A percentile compares a stretch with the other conserved stretches of the same genome.
Conservation (phyloP, 2,329 filamentous ascomycete species). For the Claviceps paspali region DNA sequence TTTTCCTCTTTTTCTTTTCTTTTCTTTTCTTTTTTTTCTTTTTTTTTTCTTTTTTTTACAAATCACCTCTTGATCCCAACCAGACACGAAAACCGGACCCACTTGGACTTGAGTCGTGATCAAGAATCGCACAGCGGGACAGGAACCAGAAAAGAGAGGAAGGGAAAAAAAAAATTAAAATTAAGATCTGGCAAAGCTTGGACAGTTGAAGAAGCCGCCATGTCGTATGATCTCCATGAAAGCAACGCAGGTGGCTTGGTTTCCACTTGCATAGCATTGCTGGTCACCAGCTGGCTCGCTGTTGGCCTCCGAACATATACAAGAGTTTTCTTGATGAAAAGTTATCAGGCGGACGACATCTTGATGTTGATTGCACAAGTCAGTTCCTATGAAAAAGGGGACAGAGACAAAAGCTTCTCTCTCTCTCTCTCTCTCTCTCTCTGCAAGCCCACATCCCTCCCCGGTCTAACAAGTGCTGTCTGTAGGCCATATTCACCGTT, state of each 20-base stretch:
- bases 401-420: neutral
- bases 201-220: no score
- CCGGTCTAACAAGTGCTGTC: neutral
- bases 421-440: neutral
- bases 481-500: constrained; percentile 28
- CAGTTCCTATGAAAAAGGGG: no score
- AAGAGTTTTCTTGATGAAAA: constrained; percentile 25
- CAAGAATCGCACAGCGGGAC: neutral
- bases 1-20: no score
- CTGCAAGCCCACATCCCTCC: no score
- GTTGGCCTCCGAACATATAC: constrained; percentile 29
- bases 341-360: constrained; percentile 37
- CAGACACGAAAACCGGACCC: no score
- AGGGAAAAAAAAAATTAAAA: no score
- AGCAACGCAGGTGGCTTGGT: constrained; percentile 25
- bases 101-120: no score
- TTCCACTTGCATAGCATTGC: constrained; percentile 20
- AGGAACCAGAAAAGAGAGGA: neutral
- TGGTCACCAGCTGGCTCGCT: constrained; percentile 26
- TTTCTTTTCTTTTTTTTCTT: neutral
- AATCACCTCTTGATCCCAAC: no score
- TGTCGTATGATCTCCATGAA: constrained; percentile 20
- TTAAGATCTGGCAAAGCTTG: no score
- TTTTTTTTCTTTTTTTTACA: neutral
- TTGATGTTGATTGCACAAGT: constrained; percentile 36